Base-by-base conservation (phyloP, 2,329 filamentous ascomycete genomes). In the Epichloe brachyelytri region DNA sequence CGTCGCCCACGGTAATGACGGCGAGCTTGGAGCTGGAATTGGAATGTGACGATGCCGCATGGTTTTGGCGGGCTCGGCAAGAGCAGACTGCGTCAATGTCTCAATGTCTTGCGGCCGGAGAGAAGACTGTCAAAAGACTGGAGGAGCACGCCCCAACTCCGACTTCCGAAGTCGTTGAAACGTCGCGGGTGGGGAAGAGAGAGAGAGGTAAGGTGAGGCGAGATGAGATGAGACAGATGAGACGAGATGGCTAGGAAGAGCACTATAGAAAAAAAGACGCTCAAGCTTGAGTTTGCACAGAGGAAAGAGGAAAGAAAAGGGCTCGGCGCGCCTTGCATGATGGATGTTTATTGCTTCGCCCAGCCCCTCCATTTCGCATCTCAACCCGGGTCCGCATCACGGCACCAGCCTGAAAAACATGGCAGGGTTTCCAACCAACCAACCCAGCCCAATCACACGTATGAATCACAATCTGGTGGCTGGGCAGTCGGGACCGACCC, bases 311-410 rank as follows among this genome's bases (percentile, higher is more conserved):
- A 43, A 33, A 45, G 34, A 40, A 44, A 34, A 40, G n/a, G 4
- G 19, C 40, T 36, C 10, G 17, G 14, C 43, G 48, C 44, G 48
- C 39, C 48, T 43, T 40, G 48, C 45, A 41, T 19, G n/a, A 39
- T 40, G 44, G 44, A 43, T 14, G 22, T 43, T 30, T 30, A 30
- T 26, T 7, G 43, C 36, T 40, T 15, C 12, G 47, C 55, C 63
- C 62, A 66, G 54, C 63, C 63, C 63, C 63, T 50, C 53, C 48
- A 54, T 51, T 51, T 51, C 37, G 41, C 43, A 33, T 39, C 38
- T 17, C 22, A 22, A 40, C 45, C 33, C 46, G 8, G 3, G 22
- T 26, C 22, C 22, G 3, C 26, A 7, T 30, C 26, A 30, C 26
- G 7, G 7, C 26, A 30, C 26, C 26, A 10, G 26, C 26, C 26